A percentile compares a stretch with the other conserved stretches of the same genome.
phyloP scores from a whole-genome alignment of 352 stramenopile species.

The Bremia lactucae region DNA sequence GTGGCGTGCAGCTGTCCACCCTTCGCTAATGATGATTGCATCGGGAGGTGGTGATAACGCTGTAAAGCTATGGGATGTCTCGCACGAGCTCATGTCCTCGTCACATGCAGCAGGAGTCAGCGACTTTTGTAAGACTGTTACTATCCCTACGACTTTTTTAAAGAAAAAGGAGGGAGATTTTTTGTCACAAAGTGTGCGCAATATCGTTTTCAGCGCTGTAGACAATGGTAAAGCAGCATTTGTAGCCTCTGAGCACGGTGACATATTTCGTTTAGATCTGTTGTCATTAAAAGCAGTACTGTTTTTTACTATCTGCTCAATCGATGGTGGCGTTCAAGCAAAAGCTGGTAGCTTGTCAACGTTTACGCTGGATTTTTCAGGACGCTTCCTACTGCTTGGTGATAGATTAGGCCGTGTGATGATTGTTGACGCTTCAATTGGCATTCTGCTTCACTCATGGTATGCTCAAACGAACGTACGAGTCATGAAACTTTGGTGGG shows the following conservation, averaged over 20 bases:
- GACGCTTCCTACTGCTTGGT: slow-evolving; percentile 39
- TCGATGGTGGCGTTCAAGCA: slow-evolving; percentile 3
- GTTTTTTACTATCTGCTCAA: slow-evolving; percentile 19
- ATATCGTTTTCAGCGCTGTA: slow-evolving; percentile 30
- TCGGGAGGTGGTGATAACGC: slow-evolving; percentile 70
- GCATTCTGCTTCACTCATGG: slow-evolving; percentile 28
- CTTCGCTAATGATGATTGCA: slow-evolving; percentile 33
- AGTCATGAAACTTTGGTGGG: slow-evolving; percentile 72
- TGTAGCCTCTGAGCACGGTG: slow-evolving; percentile 51
- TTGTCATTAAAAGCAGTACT: slow-evolving; percentile 15
- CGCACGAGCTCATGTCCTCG: slow-evolving; percentile 43
- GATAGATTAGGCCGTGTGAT: slow-evolving; percentile 37
- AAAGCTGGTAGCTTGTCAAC: slow-evolving; percentile 27
- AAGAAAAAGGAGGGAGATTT: slow-evolving; percentile 23
- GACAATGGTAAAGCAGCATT: slow-evolving; percentile 28
- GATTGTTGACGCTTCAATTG: slow-evolving; percentile 33
- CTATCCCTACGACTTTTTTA: slow-evolving; percentile 5
- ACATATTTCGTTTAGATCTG: slow-evolving; percentile 41
- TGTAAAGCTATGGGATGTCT: slow-evolving; percentile 70
- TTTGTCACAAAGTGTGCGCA: slow-evolving; percentile 34
- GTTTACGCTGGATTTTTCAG: slow-evolving; percentile 26
- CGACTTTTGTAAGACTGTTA: slow-evolving; percentile 15
- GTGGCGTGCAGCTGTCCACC: slow-evolving; percentile 62
- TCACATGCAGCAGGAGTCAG: slow-evolving; percentile 2
- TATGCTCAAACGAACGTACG: slow-evolving; percentile 35